Base-by-base conservation (phyloP, 768 basidiomycete genomes). In the Postia placenta region DNA sequence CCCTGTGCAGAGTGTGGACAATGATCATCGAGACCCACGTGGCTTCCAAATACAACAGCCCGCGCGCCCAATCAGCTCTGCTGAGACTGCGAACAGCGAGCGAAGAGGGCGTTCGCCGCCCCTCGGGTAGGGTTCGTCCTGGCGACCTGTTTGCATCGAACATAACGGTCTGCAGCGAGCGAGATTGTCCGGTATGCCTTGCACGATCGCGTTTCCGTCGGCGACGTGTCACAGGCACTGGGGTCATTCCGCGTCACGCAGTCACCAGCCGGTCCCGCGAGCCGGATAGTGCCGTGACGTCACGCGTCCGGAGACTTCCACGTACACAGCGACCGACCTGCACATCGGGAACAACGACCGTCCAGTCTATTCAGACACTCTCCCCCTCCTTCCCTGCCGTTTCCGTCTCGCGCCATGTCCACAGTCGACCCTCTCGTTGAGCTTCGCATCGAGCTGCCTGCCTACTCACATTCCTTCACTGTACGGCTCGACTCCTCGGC, bases 361-460 rank as follows among this genome's bases (percentile, higher is more conserved):
- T 20, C 30, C 33, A 45, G 5, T 24, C 14, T 19, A 11, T 45
- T 33, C 30, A 7, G 30, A 7, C 15, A 7, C 30, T 7, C 30
- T 33, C 30, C 15, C 15, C 15, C 30, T 33, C 15, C 30, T 33
- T 33, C 15, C 30, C 15, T 33, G 7, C 30, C 7, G 30, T 33
- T 7, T 33, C 7, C 9, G 15, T 33, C 30, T 33, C 9, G 9
- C 30, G 15, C 30, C 30, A 33, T 33, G 30, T 33, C 30, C 30
- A 15, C 24, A 7, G 24, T 42, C 42, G 41, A 60, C 61, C 58
- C 58, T 66, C 41, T 51, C 55, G 56, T 68, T 45, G 58, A 58
- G 47, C 54, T 90, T 45, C 80, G 75, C 51, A 79, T 91, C 52
- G 87, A 90, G 62, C 72, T 91, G 27, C 87, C 88, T n/a, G 74